A percentile compares a stretch with the other conserved stretches of the same genome.
These are phyloP conservation scores for Ampelocalamus luodianensis DNA, from an alignment of 176 grass and related monocot species.

Conservation along the genomic window DNA sequence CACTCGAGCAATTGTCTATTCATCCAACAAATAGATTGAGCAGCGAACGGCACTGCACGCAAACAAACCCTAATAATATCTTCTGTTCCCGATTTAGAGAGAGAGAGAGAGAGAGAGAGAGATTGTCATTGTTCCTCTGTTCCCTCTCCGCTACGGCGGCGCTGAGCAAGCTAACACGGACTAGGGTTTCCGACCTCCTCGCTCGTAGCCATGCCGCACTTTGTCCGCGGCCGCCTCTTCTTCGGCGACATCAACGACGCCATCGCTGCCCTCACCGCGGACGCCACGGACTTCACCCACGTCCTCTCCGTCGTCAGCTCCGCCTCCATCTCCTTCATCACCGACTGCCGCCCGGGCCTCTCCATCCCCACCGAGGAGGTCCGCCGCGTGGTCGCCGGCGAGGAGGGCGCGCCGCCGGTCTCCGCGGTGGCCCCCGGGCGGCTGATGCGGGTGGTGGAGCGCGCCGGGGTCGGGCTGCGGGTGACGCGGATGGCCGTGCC, in stretches of 20 bases:
- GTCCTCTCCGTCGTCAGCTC: slow-evolving; percentile 66
- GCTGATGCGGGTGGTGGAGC: slow-evolving; percentile 67
- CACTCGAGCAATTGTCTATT: too few relatives aligned
- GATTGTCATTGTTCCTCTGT: too few relatives aligned
- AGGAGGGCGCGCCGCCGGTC: slow-evolving; percentile 48
- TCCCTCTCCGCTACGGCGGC: too few relatives aligned
- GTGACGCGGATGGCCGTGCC: slow-evolving; percentile 86
- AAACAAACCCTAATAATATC: too few relatives aligned
- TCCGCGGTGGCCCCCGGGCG: slow-evolving; percentile 41
- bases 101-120: too few relatives aligned
- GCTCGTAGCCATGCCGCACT: slow-evolving; percentile 54
- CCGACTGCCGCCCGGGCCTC: slow-evolving; percentile 57
- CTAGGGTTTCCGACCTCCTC: too few relatives aligned
- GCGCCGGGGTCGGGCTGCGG: slow-evolving; percentile 61
- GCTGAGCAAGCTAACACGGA: too few relatives aligned
- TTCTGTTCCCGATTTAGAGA: too few relatives aligned
- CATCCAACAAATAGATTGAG: too few relatives aligned
- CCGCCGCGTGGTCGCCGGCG: slow-evolving; percentile 50
- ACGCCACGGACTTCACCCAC: slow-evolving; percentile 35
- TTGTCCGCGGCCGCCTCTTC: slow-evolving; percentile 71
- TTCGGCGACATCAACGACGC: slow-evolving; percentile 77
- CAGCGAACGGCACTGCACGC: too few relatives aligned
- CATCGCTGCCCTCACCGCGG: slow-evolving; percentile 47
- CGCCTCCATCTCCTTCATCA: slow-evolving; percentile 74
- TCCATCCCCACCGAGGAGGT: slow-evolving; percentile 58